Conservation (phyloP, 2,329 filamentous ascomycete genomes). For the Ophiostoma sp. region DNA sequence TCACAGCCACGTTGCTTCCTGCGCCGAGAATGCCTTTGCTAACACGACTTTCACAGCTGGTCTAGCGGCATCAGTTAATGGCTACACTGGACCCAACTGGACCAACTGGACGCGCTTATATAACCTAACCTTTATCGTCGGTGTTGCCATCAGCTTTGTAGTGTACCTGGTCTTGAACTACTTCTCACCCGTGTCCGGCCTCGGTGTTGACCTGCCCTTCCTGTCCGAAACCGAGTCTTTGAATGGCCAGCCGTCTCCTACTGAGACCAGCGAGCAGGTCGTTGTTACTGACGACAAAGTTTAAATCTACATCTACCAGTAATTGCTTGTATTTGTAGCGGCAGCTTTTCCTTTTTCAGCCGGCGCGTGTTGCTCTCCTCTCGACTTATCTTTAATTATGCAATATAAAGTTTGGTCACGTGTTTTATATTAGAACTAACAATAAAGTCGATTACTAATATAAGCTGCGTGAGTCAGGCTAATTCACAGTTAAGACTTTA, state of each 20-base stretch:
- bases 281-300: background rate
- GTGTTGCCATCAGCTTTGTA: conserved; percentile 38
- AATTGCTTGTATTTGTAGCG: background rate
- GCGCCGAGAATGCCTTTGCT: background rate
- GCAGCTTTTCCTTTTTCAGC: background rate
- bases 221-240: conserved; percentile 22
- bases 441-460: too few relatives aligned
- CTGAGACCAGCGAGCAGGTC: conserved; percentile 1
- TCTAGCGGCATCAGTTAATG: background rate
- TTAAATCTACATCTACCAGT: background rate
- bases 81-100: background rate
- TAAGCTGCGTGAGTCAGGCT: too few relatives aligned
- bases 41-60: background rate
- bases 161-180: conserved; percentile 26
- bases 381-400: too few relatives aligned
- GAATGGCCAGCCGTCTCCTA: conserved; percentile 14
- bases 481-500: too few relatives aligned
- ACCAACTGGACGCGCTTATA: background rate
- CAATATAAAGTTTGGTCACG: too few relatives aligned
- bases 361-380: background rate
- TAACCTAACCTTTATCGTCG: conserved; percentile 30
- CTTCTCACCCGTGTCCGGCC: conserved; percentile 24
- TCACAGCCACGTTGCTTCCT: background rate
- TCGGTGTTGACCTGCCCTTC: conserved; percentile 25
- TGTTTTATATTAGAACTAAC: too few relatives aligned